Percentiles rank a stretch among this genome's conserved stretches.
Evolutionary conservation across 257 asterid species (phyloP).

Genomic region (Lavandula angustifolia): DNA sequence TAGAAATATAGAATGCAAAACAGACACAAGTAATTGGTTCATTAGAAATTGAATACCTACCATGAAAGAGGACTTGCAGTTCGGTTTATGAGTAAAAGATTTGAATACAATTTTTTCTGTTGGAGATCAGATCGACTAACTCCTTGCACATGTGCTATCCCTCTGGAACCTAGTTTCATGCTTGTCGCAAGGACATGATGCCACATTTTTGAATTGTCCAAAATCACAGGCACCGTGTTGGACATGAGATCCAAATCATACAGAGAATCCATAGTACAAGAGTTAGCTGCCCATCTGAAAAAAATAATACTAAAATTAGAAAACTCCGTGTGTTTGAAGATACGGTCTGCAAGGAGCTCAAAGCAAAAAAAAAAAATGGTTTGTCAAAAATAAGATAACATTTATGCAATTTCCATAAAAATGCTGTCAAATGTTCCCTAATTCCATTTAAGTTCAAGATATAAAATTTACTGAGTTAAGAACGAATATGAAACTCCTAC

Average conservation of each 20-base stretch:
- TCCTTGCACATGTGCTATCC: conserved; percentile 80
- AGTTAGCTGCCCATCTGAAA: conserved; percentile 74
- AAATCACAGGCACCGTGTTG: conserved; percentile 67
- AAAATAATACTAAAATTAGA: conserved; percentile 16
- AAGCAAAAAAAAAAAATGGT: conserved; percentile 8
- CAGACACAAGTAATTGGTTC: conserved; percentile 25
- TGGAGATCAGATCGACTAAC: conserved; percentile 61
- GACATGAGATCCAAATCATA: conserved; percentile 83
- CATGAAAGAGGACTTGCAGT: conserved; percentile 94
- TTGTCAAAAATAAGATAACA: not conserved
- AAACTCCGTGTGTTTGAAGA: not conserved
- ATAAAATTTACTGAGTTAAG: conserved; percentile 3
- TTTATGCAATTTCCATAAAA: conserved; percentile 4
- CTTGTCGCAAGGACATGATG: conserved; percentile 79
- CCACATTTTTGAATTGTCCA: conserved; percentile 89
- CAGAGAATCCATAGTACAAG: conserved; percentile 77
- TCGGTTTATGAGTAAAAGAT: conserved; percentile 84
- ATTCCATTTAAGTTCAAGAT: not conserved
- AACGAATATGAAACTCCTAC: not conserved
- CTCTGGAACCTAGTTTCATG: conserved; percentile 92
- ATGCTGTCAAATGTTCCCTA: not conserved
- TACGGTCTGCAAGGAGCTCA: conserved; percentile 17
- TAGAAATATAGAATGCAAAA: conserved; percentile 12
- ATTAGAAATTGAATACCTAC: conserved; percentile 43
- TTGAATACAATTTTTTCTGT: conserved; percentile 56